Conservation (phyloP, 495 filamentous ascomycete species). For the Apodospora peruviana region DNA sequence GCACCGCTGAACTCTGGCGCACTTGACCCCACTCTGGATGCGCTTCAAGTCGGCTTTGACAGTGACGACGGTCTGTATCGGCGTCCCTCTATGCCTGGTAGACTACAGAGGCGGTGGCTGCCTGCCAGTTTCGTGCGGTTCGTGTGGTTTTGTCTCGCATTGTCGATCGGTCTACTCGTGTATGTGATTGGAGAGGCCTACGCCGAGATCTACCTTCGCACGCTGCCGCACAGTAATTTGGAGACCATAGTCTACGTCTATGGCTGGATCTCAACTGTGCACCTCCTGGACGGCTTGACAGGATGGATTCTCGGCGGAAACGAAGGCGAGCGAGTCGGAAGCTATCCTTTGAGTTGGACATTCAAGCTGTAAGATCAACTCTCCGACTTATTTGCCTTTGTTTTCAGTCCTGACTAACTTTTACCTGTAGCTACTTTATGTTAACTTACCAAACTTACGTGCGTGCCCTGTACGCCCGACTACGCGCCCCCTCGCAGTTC, state of each 20-base stretch:
- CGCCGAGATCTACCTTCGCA: constrained; percentile 59
- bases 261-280: constrained; percentile 58
- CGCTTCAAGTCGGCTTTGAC: constrained; percentile 18
- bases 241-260: constrained; percentile 63
- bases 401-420: too few species aligned
- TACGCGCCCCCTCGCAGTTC: constrained; percentile 55
- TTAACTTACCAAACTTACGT: constrained; percentile 66
- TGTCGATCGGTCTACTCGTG: constrained; percentile 53
- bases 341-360: constrained; percentile 57
- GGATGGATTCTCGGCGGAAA: constrained; percentile 57
- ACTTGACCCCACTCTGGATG: constrained; percentile 26
- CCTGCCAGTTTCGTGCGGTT: constrained; percentile 59
- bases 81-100: constrained; percentile 19
- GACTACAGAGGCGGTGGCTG: constrained; percentile 45
- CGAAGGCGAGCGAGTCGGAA: constrained; percentile 55
- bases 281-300: constrained; percentile 52
- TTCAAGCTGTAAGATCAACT: constrained; percentile 51
- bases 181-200: constrained; percentile 63
- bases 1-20: constrained; percentile 17
- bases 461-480: constrained; percentile 59
- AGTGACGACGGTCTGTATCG: constrained; percentile 8
- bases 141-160: constrained; percentile 59
- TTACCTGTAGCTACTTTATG: constrained; percentile 51
- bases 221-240: constrained; percentile 55
- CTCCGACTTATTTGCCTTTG: not conserved